Evolutionary conservation across 2,329 filamentous ascomycete species (phyloP), one percentile per base, ranked within the genome.

Genomic region (Diaporthe longicolla): DNA sequence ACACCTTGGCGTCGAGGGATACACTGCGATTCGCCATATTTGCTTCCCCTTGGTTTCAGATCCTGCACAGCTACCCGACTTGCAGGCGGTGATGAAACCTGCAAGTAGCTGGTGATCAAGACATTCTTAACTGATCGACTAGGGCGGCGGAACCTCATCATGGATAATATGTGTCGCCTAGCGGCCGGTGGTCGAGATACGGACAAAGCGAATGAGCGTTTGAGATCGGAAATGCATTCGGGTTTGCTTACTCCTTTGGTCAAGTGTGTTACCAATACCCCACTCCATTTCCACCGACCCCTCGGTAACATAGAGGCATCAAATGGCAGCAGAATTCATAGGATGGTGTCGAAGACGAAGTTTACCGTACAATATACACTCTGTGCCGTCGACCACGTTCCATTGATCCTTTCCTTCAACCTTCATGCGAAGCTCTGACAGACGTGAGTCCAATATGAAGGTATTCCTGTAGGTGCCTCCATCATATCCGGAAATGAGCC

Each of bases 11-110:
- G 70, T 78, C 77, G 11, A 77, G 59, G 24, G 72, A 61, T 24
- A 68, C 59, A 7, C 65, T 68, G 9, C 78, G 73, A 29, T 79
- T 78, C 19, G 77, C 77, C 78, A 79, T 79, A 8, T 63, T 63
- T 32, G 58, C 24, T 29, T 45, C 13, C 24, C 13, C 24, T 45
- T 32, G 37, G 37, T 21, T 3, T 32, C 29, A 32, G 7, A 32
- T 32, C 3, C 29, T 29, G 15, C 17, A 6, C 24, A 3, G 21
- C 26, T 45, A 6, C 21, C 58, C 29, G 24, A 4, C 24, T 15
- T 63, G n/a, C 24, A 32, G 2, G 32, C 26, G n/a, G n/a, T n/a
- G 58, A 21, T 45, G 32, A 45, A 21, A 8, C 8, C 8, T 32
- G 40, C 24, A 45, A 43, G 13, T 29, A 17, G 10, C 5, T 29